A percentile compares a stretch with the other conserved stretches of the same genome.
Evolutionary conservation across 352 stramenopile species (phyloP).

Genomic region (Globisporangium polare): DNA sequence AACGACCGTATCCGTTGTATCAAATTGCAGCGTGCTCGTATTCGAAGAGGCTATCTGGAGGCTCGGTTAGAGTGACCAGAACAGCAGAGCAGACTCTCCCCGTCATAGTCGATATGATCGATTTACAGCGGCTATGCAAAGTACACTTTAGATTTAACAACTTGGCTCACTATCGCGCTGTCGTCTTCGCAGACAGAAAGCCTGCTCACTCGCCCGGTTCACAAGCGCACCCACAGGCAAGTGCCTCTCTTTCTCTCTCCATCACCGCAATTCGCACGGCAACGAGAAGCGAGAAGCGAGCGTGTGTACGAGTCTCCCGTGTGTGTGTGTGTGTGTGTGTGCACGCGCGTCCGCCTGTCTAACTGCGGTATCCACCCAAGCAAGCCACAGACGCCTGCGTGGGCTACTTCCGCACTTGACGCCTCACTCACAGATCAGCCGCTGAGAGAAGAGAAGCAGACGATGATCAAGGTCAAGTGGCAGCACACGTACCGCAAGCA

Average conservation of each 20-base stretch:
- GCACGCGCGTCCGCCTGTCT: not conserved
- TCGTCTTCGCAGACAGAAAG: not conserved
- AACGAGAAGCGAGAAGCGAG: not conserved
- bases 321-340: no score
- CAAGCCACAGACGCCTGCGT: not conserved
- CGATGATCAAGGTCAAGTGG: constrained; percentile 76
- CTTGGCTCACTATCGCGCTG: not conserved
- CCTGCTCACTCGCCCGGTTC: not conserved
- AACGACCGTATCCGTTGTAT: no score
- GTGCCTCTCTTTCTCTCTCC: not conserved
- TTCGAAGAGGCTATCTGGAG: no score
- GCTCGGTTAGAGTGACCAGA: no score
- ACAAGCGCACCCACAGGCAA: not conserved
- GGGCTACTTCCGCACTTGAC: constrained; percentile 1
- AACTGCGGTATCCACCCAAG: not conserved
- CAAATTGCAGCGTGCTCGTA: no score
- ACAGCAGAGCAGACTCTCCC: not conserved
- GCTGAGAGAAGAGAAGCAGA: not conserved
- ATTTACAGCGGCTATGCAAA: not conserved
- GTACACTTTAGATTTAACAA: not conserved
- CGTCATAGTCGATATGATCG: not conserved
- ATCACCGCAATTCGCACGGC: not conserved
- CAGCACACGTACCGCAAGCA: constrained; percentile 33
- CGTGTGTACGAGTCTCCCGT: not conserved
- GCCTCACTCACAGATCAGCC: not conserved